Evolutionary conservation across 352 stramenopile genomes (phyloP), one percentile per base, ranked within the genome.

Genomic region (Pythium aphanidermatum): DNA sequence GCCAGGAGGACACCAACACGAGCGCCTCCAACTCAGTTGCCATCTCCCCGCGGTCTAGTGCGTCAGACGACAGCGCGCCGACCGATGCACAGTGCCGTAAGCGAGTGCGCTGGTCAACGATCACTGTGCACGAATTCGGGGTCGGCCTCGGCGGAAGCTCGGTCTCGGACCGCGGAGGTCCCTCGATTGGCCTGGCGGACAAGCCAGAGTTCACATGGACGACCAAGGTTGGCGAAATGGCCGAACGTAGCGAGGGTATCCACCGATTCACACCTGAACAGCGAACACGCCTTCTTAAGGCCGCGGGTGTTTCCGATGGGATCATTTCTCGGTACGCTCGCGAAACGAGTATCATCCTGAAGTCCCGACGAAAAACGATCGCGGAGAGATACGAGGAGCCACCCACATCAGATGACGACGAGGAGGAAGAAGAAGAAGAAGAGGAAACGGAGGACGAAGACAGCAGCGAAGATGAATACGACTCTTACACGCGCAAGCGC

Each of bases 191-290:
- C 0, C 56, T 76, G 32, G 48, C 56, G 0, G 63, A 68, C 37
- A 56, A 60, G 21, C 66, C 63, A 1, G 66, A 76, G 60, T 74
- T 74, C 47, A 74, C 66, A 23, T 75, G 65, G 65, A 62, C 35
- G 33, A 75, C 65, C 32, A 72, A 70, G 29, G 65, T 75, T 23
- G 65, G 65, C 27, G 65, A 75, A 32, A 75, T 75, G 65, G 65
- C 65, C 21, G 59, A 72, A 51, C 44, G 55, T 19, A 75, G 65
- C 41, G 65, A 75, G 30, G 66, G 66, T 24, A 60, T 74, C 28
- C 66, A 69, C 45, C 66, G 66, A 20, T 76, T 76, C 46, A 63
- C 66, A 4, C 56, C 55, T 3, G 50, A 74, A 11, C 54, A 76
- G 36, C 58, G 66, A 25, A 62, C 50, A 30, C 37, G 34, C 4